Evolutionary conservation across 345 rosid species (phyloP).

Genomic region (Lepidium africanum): DNA sequence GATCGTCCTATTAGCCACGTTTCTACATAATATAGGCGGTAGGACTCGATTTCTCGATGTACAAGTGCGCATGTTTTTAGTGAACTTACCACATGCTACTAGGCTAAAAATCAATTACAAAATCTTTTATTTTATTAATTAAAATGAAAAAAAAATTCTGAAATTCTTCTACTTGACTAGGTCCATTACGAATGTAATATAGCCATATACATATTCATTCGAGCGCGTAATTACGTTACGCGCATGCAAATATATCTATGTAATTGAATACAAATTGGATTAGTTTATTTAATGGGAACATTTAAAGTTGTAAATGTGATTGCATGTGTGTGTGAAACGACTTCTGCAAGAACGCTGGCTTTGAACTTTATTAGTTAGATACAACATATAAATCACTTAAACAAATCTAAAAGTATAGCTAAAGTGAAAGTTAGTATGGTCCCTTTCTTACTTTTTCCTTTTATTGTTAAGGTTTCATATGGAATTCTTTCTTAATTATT

Average conservation of each 20-base stretch:
- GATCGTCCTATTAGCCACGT: too few relatives aligned
- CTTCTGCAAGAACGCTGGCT: slow-evolving; percentile 11
- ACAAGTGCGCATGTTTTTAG: too few relatives aligned
- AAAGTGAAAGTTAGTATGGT: background rate
- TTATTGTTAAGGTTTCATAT: background rate
- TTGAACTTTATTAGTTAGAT: slow-evolving; percentile 22
- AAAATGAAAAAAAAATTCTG: too few relatives aligned
- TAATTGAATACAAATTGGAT: background rate
- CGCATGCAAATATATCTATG: slow-evolving; percentile 4
- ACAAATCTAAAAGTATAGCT: background rate
- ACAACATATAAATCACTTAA: slow-evolving; percentile 1
- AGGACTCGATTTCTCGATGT: too few relatives aligned
- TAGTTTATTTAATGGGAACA: background rate
- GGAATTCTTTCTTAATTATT: background rate
- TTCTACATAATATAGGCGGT: too few relatives aligned
- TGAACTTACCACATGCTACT: too few relatives aligned
- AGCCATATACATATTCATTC: too few relatives aligned
- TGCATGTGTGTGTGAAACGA: slow-evolving; percentile 29
- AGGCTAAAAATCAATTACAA: too few relatives aligned
- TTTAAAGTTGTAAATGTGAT: background rate
- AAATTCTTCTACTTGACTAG: background rate
- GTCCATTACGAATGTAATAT: background rate
- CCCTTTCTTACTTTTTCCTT: background rate
- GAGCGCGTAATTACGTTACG: background rate
- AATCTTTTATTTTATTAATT: too few relatives aligned